A percentile compares a stretch with the other conserved stretches of the same genome.
Conservation (phyloP, 805 yeast species). For the Metschnikowia noctiluminum region DNA sequence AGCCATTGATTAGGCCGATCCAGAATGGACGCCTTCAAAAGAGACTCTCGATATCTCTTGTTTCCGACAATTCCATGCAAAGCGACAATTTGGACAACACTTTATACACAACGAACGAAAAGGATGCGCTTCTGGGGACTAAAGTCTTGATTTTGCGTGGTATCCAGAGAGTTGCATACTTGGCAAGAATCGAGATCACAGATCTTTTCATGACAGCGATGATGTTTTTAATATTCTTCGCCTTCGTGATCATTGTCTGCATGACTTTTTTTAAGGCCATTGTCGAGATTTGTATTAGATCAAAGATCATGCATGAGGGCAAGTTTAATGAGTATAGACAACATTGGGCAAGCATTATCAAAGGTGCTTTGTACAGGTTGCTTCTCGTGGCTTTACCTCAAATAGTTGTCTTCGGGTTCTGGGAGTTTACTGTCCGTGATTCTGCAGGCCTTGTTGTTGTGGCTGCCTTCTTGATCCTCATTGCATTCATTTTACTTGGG, state of each 20-base stretch:
- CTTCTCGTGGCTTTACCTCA: constrained; percentile 86
- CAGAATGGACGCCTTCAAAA: constrained; percentile 13
- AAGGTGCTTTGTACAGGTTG: constrained; percentile 85
- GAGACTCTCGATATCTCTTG: constrained; percentile 25
- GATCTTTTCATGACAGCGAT: constrained; percentile 83
- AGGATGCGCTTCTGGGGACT: constrained; percentile 51
- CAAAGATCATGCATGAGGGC: constrained; percentile 56
- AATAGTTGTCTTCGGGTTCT: constrained; percentile 70
- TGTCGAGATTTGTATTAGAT: constrained; percentile 58
- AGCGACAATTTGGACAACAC: constrained; percentile 39
- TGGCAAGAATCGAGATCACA: constrained; percentile 83
- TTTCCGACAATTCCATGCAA: constrained; percentile 45
- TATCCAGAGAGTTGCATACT: constrained; percentile 83
- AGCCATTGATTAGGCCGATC: constrained; percentile 1
- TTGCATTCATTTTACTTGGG: constrained; percentile 54
- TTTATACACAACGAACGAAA: constrained; percentile 71
- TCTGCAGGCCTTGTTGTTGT: constrained; percentile 80
- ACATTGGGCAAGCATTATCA: constrained; percentile 80
- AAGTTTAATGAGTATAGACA: constrained; percentile 74
- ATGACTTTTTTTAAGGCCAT: constrained; percentile 65
- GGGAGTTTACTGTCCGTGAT: constrained; percentile 85
- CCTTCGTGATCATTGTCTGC: constrained; percentile 54
- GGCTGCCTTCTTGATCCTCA: constrained; percentile 66
- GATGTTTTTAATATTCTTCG: constrained; percentile 76
- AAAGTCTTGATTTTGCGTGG: constrained; percentile 85